A percentile compares a stretch with the other conserved stretches of the same genome.
These are phyloP conservation scores for Curvularia hawaiiensis DNA, from an alignment of 2,329 filamentous ascomycete species.

Conservation along the genomic window DNA sequence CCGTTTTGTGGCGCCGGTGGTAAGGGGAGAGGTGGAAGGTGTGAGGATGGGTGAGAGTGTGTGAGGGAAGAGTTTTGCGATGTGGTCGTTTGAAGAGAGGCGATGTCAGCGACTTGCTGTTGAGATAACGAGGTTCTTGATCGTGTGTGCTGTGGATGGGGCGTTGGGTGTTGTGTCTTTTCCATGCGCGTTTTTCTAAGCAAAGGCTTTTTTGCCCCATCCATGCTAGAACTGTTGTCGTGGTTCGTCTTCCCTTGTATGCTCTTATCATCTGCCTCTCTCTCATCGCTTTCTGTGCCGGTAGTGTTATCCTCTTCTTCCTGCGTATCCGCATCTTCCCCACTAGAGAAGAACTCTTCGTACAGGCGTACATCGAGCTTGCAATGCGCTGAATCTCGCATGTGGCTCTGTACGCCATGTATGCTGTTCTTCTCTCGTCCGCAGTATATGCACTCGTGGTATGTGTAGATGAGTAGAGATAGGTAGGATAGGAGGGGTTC, in stretches of 20 bases:
- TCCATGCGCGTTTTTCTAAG: neutral
- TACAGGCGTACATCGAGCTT: neutral
- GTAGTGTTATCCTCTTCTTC: neutral
- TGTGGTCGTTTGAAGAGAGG: neutral
- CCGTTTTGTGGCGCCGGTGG: neutral
- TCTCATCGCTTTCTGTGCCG: neutral
- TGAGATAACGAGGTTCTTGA: neutral
- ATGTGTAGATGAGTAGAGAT: neutral
- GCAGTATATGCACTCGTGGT: constrained; percentile 10
- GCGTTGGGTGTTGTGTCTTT: neutral
- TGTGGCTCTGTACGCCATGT: constrained; percentile 10
- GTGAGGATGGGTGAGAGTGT: neutral
- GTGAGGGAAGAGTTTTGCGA: neutral
- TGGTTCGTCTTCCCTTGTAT: neutral
- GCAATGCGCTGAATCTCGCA: constrained; percentile 9
- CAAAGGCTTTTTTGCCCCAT: neutral
- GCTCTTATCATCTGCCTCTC: neutral
- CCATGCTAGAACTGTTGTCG: neutral
- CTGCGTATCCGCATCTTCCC: neutral
- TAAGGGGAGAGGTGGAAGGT: neutral
- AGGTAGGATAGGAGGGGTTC: constrained; percentile 7
- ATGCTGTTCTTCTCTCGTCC: neutral
- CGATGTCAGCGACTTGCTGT: neutral
- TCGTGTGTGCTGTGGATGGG: neutral
- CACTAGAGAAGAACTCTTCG: neutral